Evolutionary conservation across 257 asterid species (phyloP), one percentile per base, ranked within the genome.

Genomic region (Primulina eburnea): DNA sequence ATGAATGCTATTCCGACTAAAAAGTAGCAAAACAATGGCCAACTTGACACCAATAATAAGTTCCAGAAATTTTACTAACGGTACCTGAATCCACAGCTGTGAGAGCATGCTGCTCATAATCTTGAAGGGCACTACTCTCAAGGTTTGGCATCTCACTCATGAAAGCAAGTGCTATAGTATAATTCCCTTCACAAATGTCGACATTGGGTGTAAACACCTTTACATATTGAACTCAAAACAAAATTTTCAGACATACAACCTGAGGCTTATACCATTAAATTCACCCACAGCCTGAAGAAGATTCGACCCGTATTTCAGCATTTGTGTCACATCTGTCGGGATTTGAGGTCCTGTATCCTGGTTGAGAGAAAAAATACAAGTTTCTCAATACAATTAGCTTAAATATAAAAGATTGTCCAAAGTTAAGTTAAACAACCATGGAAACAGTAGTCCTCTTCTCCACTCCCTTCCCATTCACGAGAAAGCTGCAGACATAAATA

Each of bases 231-330:
- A 73, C 52, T 32, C 38, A 28, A 60, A 63, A 56, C 30, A 61
- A 63, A 65, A 62, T 58, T 32, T 40, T 3, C 72, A 63, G 57
- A 71, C 34, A 63, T 29, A 52, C 33, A 76, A 72, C 43, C 38
- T 57, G 26, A 61, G 56, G 60, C 65, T 34, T 66, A 60, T 82
- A 94, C 99, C 99, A 71, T 77, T 76, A 79, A 94, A 94, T 20
- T 91, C 88, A 64, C 99, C 99, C 61, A 94, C 79, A 63, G 92
- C 96, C 80, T 94, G 99, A 74, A 94, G 91, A 76, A 94, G 88
- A 83, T 94, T 94, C 4, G 90, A 73, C 61, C 99, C 99, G 62
- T 82, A 91, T 77, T 88, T 89, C 78, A 94, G 86, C 74, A 82
- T 69, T 75, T 74, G 81, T 32, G 83, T 78, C 62, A 94, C 95